Evolutionary conservation across 768 basidiomycete genomes (phyloP).

Genomic region (Lactarius psammicola): DNA sequence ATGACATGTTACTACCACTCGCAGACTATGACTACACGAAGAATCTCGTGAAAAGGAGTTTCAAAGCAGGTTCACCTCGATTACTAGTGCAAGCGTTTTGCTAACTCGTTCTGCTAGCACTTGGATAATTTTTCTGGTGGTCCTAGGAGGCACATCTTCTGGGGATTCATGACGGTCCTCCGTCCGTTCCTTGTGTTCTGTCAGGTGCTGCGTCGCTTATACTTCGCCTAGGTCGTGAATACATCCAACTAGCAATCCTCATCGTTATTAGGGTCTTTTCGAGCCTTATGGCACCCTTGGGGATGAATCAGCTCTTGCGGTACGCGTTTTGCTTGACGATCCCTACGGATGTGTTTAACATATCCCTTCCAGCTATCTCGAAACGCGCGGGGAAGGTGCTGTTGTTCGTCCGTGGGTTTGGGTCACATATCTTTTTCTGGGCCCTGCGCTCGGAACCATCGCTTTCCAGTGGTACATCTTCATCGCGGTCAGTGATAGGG

Average conservation of each 20-base stretch:
- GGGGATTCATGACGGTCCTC: constrained; percentile 31
- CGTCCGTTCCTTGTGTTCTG: constrained; percentile 11
- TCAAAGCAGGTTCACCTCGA: constrained; percentile 33
- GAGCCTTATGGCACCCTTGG: constrained; percentile 34
- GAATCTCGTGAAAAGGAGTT: constrained; percentile 37
- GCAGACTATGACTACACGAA: constrained; percentile 47
- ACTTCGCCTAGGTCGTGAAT: constrained; percentile 22
- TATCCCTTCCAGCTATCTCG: constrained; percentile 49
- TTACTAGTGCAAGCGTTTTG: neutral
- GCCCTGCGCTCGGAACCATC: constrained; percentile 45
- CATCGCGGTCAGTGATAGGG: constrained; percentile 31
- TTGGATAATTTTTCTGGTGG: constrained; percentile 31
- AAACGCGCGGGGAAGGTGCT: constrained; percentile 48
- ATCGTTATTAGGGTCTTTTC: constrained; percentile 22
- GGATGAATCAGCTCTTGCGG: constrained; percentile 37
- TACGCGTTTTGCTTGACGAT: constrained; percentile 18
- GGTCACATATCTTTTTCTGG: constrained; percentile 52
- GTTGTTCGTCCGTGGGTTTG: constrained; percentile 66
- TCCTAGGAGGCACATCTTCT: constrained; percentile 32
- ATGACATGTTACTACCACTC: constrained; percentile 45
- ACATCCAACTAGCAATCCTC: constrained; percentile 15
- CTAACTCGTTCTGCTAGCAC: constrained; percentile 29
- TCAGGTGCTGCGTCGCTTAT: neutral
- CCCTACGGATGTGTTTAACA: neutral
- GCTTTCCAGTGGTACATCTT: constrained; percentile 55